These are phyloP conservation scores for Umbelopsis sp. DNA, from an alignment of 192 early-diverging fungal species.

Conservation along the genomic window DNA sequence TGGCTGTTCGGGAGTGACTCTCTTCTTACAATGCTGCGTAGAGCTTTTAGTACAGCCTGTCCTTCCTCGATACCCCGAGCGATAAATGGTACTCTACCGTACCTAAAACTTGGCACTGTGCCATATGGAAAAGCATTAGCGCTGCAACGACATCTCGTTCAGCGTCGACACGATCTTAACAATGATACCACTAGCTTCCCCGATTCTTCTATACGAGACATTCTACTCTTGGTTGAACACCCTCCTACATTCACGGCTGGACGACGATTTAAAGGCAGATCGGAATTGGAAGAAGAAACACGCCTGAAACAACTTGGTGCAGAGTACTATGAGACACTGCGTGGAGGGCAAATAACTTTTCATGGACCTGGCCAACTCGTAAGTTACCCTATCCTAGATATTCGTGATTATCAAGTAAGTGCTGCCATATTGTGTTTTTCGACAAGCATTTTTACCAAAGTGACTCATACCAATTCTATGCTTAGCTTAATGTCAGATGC, in stretches of 20 bases:
- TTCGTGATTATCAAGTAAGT: conserved; percentile 69
- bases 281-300: conserved; percentile 47
- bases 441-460: background rate
- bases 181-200: conserved; percentile 23
- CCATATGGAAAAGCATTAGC: conserved; percentile 61
- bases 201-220: conserved; percentile 43
- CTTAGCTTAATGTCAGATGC: conserved; percentile 65
- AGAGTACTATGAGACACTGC: conserved; percentile 72
- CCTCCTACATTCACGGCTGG: conserved; percentile 92
- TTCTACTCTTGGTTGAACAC: conserved; percentile 80
- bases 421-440: background rate
- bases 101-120: conserved; percentile 8
- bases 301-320: conserved; percentile 68
- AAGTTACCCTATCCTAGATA: conserved; percentile 88
- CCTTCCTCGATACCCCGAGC: conserved; percentile 10
- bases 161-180: conserved; percentile 48
- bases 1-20: background rate
- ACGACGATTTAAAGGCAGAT: conserved; percentile 70
- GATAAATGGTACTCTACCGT: background rate
- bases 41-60: conserved; percentile 1
- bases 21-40: conserved; percentile 5
- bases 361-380: conserved; percentile 98
- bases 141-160: conserved; percentile 64
- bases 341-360: conserved; percentile 95
- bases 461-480: background rate